phyloP scores from a whole-genome alignment of 1,284 basidiomycete species.

The Leccinum griseonigrum region DNA sequence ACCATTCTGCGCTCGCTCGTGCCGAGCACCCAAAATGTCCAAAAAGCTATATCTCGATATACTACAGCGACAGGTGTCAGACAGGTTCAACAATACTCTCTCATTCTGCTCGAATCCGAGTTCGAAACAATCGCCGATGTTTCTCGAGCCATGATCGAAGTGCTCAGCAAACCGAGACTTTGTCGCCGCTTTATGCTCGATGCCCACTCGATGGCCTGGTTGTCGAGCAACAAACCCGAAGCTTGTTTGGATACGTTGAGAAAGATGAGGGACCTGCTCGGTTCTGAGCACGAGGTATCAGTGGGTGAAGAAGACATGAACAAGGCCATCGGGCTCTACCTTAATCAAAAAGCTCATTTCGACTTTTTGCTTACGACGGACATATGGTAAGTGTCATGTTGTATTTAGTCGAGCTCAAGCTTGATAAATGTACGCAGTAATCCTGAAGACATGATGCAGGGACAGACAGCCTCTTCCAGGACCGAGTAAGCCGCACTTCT shows the following conservation, averaged over 20 bases:
- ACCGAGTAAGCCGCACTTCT: background rate
- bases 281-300: too few relatives aligned
- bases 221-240: slow-evolving; percentile 1
- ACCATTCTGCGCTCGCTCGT: background rate
- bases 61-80: background rate
- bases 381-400: background rate
- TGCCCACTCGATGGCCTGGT: slow-evolving; percentile 9
- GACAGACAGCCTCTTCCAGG: background rate
- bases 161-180: background rate
- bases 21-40: background rate
- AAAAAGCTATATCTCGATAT: background rate
- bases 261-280: background rate
- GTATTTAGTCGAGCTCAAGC: background rate
- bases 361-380: background rate
- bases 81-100: slow-evolving; percentile 6
- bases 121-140: slow-evolving; percentile 8
- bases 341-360: background rate
- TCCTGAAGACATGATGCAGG: background rate
- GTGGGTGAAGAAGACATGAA: background rate
- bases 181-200: slow-evolving; percentile 1
- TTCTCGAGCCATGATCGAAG: slow-evolving; percentile 3
- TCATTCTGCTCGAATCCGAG: slow-evolving; percentile 12
- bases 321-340: background rate
- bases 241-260: slow-evolving; percentile 4
- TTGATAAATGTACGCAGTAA: background rate